phyloP scores from a whole-genome alignment of 2,329 filamentous ascomycete species.

The Phaeoacremonium minimum region DNA sequence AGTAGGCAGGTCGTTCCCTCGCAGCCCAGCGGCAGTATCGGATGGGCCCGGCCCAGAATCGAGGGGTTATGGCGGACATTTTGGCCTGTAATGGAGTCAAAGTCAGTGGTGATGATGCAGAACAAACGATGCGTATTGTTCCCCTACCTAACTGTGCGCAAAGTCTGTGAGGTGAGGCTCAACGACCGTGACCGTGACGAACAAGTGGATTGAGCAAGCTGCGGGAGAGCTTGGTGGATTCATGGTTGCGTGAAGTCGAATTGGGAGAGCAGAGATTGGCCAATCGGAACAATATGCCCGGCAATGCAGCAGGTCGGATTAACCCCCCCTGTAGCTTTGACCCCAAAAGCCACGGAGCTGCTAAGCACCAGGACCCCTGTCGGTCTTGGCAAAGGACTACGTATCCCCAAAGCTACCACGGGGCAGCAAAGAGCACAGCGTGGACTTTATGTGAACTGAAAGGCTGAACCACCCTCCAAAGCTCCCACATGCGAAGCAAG shows the following conservation, averaged over 20 bases:
- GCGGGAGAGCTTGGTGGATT: too few relatives aligned
- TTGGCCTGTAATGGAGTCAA: slow-evolving; percentile 13
- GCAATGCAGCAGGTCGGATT: neutral
- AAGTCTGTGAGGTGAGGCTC: too few relatives aligned
- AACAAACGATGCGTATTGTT: neutral
- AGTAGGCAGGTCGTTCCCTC: slow-evolving; percentile 84
- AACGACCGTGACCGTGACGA: too few relatives aligned
- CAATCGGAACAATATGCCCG: slow-evolving; percentile 4
- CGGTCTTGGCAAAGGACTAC: slow-evolving; percentile 28
- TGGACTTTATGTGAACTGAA: too few relatives aligned
- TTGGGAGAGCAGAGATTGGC: slow-evolving; percentile 6
- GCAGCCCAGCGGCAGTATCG: slow-evolving; percentile 85
- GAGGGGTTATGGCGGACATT: slow-evolving; percentile 62
- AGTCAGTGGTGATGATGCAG: slow-evolving; percentile 1
- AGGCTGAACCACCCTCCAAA: neutral
- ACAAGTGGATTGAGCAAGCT: too few relatives aligned
- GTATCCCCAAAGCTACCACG: slow-evolving; percentile 19
- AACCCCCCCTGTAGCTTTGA: neutral
- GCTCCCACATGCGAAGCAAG: slow-evolving; percentile 10
- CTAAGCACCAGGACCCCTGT: neutral
- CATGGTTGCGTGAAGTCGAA: neutral
- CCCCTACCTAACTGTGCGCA: too few relatives aligned
- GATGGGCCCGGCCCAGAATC: slow-evolving; percentile 81
- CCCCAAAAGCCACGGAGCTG: neutral
- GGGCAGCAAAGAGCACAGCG: too few relatives aligned